Evolutionary conservation across 78 protist genomes (phyloP), one percentile per base, ranked within the genome.

Genomic region (Diacronema lutheri): DNA sequence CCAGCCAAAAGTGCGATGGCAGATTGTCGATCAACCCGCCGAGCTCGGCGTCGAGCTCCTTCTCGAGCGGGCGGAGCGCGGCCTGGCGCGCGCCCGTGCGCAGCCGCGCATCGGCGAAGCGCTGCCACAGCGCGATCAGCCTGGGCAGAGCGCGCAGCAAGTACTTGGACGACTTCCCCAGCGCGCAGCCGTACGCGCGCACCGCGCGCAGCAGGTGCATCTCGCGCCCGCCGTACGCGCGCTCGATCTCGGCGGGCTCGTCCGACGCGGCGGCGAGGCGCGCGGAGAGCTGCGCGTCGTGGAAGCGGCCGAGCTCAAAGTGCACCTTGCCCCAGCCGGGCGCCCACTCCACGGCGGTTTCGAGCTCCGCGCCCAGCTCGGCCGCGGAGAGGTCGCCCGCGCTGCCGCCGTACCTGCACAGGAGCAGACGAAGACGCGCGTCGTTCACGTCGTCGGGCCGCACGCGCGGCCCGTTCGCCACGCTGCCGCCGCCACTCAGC

Each of bases 121-220:
- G 94, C 26, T 88, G 85, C 92, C 93, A 93, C 14, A 91, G 55
- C 0, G 97, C 86, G 12, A 95, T 46, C 44, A 95, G 29, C 44
- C 94, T 82, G 14, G 97, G 90, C 44, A 95, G 35, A 20, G 94
- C 71, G n/a, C 82, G 89, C 65, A 56, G 86, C 21, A 91, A 40
- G 86, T 86, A 85, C 57, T 85, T 25, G 41, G 40, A 29, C 37
- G 93, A 93, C 14, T 66, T 26, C 14, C 6, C 26, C 19, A 93
- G 69, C 12, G 95, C 50, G 16, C 0, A 11, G n/a, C 76, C 76
- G 76, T 68, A 68, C 33, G n/a, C 4, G 46, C 76, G 76, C 6
- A 68, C 1, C 14, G 19, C 19, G 33, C 21, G 23, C 26, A 1
- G 37, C 37, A 68, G 76, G 76, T 68, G 46, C n/a, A 1, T 10